phyloP scores from a whole-genome alignment of 1,284 basidiomycete genomes.

The Acaromyces ingoldii region DNA sequence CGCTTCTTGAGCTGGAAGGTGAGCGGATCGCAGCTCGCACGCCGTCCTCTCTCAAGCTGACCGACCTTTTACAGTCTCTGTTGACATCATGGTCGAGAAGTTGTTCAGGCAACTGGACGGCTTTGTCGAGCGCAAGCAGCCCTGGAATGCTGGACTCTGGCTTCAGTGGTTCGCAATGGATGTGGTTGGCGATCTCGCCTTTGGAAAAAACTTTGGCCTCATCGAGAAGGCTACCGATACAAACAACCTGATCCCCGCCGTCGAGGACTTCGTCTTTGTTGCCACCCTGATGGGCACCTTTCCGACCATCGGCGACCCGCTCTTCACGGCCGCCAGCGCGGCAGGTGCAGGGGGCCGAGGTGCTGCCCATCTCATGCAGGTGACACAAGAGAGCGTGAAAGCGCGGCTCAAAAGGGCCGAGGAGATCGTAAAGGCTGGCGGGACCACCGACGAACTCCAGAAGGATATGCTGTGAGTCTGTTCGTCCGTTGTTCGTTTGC shows the following conservation, averaged over 20 bases:
- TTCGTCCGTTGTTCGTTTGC: too few relatives aligned
- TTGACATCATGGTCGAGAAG: not conserved
- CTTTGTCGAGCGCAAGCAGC: not conserved
- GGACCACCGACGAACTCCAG: not conserved
- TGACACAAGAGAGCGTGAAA: not conserved
- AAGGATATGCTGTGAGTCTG: not conserved
- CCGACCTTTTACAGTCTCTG: not conserved
- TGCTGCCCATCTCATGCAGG: not conserved
- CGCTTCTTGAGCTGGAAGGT: conserved; percentile 2
- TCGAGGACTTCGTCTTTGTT: not conserved
- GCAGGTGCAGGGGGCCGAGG: not conserved
- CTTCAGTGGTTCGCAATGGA: conserved; percentile 2
- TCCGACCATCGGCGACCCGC: not conserved
- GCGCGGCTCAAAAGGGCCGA: not conserved
- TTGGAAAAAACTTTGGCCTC: not conserved
- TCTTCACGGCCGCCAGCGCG: not conserved
- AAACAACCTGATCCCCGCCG: not conserved
- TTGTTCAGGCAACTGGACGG: not conserved
- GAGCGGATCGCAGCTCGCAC: not conserved
- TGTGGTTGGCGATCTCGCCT: not conserved
- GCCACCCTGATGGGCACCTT: not conserved
- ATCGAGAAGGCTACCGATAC: not conserved
- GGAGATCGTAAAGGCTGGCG: not conserved
- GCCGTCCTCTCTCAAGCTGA: too few relatives aligned
- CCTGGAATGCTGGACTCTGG: not conserved